Evolutionary conservation across 352 stramenopile species (phyloP).

Genomic region (Elongisporangium undulatum): DNA sequence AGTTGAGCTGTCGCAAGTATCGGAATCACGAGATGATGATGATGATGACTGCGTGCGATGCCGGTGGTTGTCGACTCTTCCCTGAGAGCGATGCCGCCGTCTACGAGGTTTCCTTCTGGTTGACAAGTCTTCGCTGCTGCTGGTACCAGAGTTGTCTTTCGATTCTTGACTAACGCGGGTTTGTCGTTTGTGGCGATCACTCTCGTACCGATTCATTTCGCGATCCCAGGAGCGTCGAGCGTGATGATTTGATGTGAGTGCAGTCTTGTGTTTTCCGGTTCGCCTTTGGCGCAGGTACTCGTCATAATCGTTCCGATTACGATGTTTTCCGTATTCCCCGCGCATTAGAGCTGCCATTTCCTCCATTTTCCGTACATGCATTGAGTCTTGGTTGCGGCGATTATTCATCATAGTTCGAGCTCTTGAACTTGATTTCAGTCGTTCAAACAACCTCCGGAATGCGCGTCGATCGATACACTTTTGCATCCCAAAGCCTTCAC

Average conservation of each 20-base stretch:
- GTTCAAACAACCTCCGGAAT: conserved; percentile 33
- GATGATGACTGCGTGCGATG: background rate
- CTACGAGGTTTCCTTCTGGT: background rate
- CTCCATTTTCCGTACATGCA: conserved; percentile 9
- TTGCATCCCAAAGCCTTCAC: conserved; percentile 34
- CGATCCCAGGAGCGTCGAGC: conserved; percentile 2
- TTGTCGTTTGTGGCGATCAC: background rate
- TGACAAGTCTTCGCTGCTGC: background rate
- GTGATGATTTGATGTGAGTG: background rate
- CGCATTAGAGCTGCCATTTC: conserved; percentile 12
- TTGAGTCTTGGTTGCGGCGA: background rate
- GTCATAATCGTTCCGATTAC: conserved; percentile 42
- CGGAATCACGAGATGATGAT: background rate
- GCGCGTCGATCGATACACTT: conserved; percentile 25
- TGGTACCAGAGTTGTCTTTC: conserved; percentile 6
- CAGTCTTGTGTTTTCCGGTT: background rate
- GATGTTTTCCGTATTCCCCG: conserved; percentile 25
- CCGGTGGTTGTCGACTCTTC: background rate
- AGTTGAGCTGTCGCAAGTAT: background rate
- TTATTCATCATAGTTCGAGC: background rate
- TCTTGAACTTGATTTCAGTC: conserved; percentile 13
- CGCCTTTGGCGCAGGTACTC: conserved; percentile 23
- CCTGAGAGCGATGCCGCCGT: background rate
- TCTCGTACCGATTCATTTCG: conserved; percentile 7
- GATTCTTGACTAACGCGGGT: background rate